phyloP scores from a whole-genome alignment of 1,284 basidiomycete species.

The Pseudozyma sp. region DNA sequence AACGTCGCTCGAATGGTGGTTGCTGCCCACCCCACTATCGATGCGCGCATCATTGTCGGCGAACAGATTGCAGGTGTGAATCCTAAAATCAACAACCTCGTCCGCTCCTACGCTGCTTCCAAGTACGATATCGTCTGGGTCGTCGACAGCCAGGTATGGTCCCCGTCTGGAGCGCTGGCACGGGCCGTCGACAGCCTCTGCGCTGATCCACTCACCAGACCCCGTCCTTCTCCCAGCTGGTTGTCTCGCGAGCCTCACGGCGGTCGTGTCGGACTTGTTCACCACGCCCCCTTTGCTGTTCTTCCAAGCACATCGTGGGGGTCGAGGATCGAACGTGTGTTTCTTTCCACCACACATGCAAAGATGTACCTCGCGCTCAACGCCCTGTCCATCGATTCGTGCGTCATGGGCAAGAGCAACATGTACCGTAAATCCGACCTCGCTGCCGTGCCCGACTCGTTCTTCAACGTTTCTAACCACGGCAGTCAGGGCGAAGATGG shows the following conservation, averaged over 20 bases:
- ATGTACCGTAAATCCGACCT: conserved; percentile 90
- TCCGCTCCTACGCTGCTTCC: conserved; percentile 81
- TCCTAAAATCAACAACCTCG: conserved; percentile 97
- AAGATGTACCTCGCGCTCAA: conserved; percentile 99
- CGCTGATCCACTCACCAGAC: conserved; percentile 73
- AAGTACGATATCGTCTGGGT: conserved; percentile 94
- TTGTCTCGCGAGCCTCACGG: conserved; percentile 43
- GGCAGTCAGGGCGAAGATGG: conserved; percentile 55
- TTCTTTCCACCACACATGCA: conserved; percentile 95
- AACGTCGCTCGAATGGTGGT: conserved; percentile 57
- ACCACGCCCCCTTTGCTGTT: conserved; percentile 93
- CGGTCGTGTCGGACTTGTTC: conserved; percentile 81
- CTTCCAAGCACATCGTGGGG: conserved; percentile 74
- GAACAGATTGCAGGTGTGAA: conserved; percentile 81
- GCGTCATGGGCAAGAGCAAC: conserved; percentile 97
- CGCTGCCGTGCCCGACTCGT: conserved; percentile 71
- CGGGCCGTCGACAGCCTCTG: conserved; percentile 88
- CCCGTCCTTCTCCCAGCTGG: conserved; percentile 60
- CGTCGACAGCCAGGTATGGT: conserved; percentile 90
- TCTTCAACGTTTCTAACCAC: conserved; percentile 56
- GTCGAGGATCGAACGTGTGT: conserved; percentile 89
- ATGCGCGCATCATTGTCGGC: conserved; percentile 63
- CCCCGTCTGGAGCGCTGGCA: conserved; percentile 82
- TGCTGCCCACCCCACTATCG: conserved; percentile 55
- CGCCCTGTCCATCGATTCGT: conserved; percentile 84